These are phyloP conservation scores for Bruguiera gymnorhiza DNA, from an alignment of 345 rosid genomes.

Conservation along the genomic window DNA sequence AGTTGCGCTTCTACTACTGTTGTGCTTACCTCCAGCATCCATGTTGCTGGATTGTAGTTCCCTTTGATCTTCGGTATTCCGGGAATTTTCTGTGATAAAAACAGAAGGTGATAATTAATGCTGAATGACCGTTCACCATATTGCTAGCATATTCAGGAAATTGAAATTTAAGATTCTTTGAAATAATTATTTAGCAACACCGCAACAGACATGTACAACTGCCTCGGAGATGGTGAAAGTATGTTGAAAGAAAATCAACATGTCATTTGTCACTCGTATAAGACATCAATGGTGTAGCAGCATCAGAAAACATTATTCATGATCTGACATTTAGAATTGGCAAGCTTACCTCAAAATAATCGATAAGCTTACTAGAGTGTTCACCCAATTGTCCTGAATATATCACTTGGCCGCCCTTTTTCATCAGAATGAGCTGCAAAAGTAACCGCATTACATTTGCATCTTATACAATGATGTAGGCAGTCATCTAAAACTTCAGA, in stretches of 20 bases:
- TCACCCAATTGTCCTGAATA: conserved; percentile 55
- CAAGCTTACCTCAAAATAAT: conserved; percentile 51
- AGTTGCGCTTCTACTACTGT: conserved; percentile 30
- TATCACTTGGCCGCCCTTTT: conserved; percentile 51
- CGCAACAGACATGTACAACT: no score
- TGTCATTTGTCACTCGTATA: no score
- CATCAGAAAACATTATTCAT: background rate
- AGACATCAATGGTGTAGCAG: no score
- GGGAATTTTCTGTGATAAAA: conserved; percentile 21
- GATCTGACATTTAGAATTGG: background rate
- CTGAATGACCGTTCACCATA: no score
- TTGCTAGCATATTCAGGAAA: background rate
- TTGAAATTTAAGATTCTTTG: background rate
- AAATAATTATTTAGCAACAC: no score
- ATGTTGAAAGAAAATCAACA: no score
- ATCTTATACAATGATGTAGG: background rate
- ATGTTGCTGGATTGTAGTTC: conserved; percentile 50
- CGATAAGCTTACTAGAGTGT: conserved; percentile 45
- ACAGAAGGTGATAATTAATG: background rate
- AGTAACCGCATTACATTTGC: background rate
- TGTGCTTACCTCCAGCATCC: conserved; percentile 47
- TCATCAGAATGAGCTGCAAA: conserved; percentile 57
- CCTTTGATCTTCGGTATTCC: conserved; percentile 41
- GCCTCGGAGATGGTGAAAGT: background rate
- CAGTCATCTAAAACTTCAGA: background rate